A percentile compares a stretch with the other conserved stretches of the same genome.
Evolutionary conservation across 139 green algal species (phyloP).

Genomic region (Coccomyxa sp.): DNA sequence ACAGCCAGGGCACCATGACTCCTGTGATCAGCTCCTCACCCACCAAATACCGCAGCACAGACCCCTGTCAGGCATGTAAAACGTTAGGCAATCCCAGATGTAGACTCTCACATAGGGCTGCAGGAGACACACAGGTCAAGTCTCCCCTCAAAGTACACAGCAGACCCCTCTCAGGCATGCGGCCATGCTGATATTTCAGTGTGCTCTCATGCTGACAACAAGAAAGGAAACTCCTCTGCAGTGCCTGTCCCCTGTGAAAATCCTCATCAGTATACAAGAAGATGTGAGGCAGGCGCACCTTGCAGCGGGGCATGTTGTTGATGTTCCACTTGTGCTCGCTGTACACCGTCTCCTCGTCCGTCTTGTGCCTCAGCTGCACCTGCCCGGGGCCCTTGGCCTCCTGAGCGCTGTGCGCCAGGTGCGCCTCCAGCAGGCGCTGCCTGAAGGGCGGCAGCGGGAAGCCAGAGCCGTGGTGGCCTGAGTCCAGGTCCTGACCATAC

Average conservation of each 20-base stretch:
- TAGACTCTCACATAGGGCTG: too few species aligned
- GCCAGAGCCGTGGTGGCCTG: slow-evolving; percentile 46
- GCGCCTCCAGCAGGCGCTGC: slow-evolving; percentile 36
- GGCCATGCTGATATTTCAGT: too few species aligned
- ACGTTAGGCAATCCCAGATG: too few species aligned
- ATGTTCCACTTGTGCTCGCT: slow-evolving; percentile 73
- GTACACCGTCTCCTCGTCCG: slow-evolving; percentile 33
- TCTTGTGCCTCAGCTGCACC: background rate
- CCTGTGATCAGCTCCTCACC: slow-evolving; percentile 69
- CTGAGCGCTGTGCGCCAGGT: slow-evolving; percentile 16
- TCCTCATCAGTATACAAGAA: too few species aligned
- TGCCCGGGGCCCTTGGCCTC: slow-evolving; percentile 3
- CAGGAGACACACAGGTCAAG: too few species aligned
- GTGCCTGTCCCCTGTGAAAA: too few species aligned
- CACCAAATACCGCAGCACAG: slow-evolving; percentile 58
- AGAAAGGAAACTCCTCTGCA: too few species aligned
- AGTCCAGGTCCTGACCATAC: slow-evolving; percentile 76
- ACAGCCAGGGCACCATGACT: slow-evolving; percentile 85
- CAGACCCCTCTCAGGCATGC: too few species aligned
- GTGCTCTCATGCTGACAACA: too few species aligned
- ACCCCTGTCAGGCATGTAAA: too few species aligned
- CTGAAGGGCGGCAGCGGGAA: slow-evolving; percentile 55
- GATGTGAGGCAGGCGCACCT: slow-evolving; percentile 11
- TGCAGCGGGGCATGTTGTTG: slow-evolving; percentile 70
- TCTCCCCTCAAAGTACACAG: too few species aligned